Percentiles rank a stretch among this genome's conserved stretches.
phyloP scores from a whole-genome alignment of 2,329 filamentous ascomycete genomes.

The Trichocomaceae sp. region DNA sequence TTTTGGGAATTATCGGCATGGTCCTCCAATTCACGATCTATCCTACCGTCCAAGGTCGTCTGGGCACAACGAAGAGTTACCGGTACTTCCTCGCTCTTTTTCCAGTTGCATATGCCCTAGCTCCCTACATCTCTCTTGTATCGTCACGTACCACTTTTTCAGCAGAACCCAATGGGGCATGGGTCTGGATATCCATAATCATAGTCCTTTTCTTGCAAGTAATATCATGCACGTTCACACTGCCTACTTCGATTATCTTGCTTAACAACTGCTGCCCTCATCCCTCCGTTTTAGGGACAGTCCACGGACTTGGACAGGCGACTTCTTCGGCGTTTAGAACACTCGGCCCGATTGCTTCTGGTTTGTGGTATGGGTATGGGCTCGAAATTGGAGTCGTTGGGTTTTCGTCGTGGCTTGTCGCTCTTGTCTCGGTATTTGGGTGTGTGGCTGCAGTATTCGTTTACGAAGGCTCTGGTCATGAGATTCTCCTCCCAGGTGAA shows the following conservation, averaged over 20 bases:
- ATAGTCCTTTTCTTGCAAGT: slow-evolving; percentile 63
- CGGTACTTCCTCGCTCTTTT: slow-evolving; percentile 62
- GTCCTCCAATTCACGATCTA: slow-evolving; percentile 65
- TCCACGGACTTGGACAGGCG: slow-evolving; percentile 54
- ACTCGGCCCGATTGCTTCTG: slow-evolving; percentile 50
- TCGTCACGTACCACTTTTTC: slow-evolving; percentile 43
- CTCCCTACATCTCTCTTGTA: slow-evolving; percentile 65
- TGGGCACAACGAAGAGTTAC: slow-evolving; percentile 64
- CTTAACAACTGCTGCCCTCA: slow-evolving; percentile 57
- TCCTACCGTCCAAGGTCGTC: slow-evolving; percentile 57
- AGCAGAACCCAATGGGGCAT: slow-evolving; percentile 32
- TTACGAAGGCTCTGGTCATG: slow-evolving; percentile 59
- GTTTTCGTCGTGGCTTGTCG: slow-evolving; percentile 52
- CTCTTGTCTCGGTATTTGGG: slow-evolving; percentile 50
- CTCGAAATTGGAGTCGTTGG: slow-evolving; percentile 51
- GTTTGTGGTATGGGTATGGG: slow-evolving; percentile 51
- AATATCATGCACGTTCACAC: slow-evolving; percentile 62
- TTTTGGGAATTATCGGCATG: slow-evolving; percentile 68
- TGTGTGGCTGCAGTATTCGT: slow-evolving; percentile 56
- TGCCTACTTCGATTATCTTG: slow-evolving; percentile 54
- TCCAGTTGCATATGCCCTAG: slow-evolving; percentile 63
- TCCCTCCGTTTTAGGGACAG: slow-evolving; percentile 52
- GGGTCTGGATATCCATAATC: slow-evolving; percentile 60
- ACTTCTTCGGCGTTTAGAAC: slow-evolving; percentile 51
- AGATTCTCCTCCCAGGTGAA: slow-evolving; percentile 40